A percentile compares a stretch with the other conserved stretches of the same genome.
Evolutionary conservation across 805 yeast species (phyloP).

Genomic region (Saccharomycopsis fodiens): DNA sequence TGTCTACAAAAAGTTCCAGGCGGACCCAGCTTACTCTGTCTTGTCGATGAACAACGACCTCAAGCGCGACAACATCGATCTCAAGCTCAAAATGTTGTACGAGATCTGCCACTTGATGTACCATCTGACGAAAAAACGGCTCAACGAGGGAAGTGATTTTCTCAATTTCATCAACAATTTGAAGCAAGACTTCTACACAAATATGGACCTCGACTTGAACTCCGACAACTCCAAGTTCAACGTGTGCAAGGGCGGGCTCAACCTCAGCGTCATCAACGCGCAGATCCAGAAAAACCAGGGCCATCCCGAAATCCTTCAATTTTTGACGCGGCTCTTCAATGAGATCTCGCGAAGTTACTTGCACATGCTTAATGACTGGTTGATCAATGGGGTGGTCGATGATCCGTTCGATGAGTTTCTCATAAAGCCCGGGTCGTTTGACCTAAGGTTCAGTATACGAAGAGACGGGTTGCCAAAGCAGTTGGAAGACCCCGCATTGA

Average conservation of each 20-base stretch:
- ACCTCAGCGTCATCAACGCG: slow-evolving; percentile 53
- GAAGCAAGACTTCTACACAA: slow-evolving; percentile 26
- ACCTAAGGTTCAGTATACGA: slow-evolving; percentile 63
- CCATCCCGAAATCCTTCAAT: slow-evolving; percentile 46
- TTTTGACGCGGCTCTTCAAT: slow-evolving; percentile 46
- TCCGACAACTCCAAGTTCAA: slow-evolving; percentile 46
- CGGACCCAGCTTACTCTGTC: slow-evolving; percentile 6
- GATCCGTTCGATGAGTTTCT: slow-evolving; percentile 83
- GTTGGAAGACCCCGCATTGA: slow-evolving; percentile 44
- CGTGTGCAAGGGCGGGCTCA: slow-evolving; percentile 71
- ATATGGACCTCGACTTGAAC: slow-evolving; percentile 37
- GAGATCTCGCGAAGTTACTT: slow-evolving; percentile 58
- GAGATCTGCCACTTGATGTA: slow-evolving; percentile 48
- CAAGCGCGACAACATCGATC: slow-evolving; percentile 22
- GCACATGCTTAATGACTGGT: slow-evolving; percentile 70
- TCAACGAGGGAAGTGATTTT: slow-evolving; percentile 30
- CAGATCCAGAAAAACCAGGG: slow-evolving; percentile 56
- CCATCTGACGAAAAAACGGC: slow-evolving; percentile 35
- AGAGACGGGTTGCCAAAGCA: slow-evolving; percentile 69
- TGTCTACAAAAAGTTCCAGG: slow-evolving; percentile 21
- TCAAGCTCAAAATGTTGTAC: slow-evolving; percentile 47
- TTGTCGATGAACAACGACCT: slow-evolving; percentile 14
- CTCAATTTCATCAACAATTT: slow-evolving; percentile 37
- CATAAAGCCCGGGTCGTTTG: slow-evolving; percentile 39
- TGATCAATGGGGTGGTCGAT: slow-evolving; percentile 58